A percentile compares a stretch with the other conserved stretches of the same genome.
These are phyloP conservation scores for Paecilomyces fulvus DNA, from an alignment of 2,329 filamentous ascomycete species.

Conservation along the genomic window DNA sequence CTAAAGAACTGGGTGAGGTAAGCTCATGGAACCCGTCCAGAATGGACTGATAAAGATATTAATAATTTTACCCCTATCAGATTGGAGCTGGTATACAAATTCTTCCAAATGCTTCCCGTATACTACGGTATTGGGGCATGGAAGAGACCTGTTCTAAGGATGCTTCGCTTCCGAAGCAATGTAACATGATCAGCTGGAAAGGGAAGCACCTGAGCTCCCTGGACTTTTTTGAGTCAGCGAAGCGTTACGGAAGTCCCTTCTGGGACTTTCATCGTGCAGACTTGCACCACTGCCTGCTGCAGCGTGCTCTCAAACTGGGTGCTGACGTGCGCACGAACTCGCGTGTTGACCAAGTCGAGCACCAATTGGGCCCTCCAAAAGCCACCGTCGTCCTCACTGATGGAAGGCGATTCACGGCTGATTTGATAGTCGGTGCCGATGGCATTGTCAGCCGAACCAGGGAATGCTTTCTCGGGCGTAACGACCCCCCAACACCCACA, in stretches of 20 bases:
- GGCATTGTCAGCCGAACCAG: conserved; percentile 55
- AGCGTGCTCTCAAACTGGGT: conserved; percentile 46
- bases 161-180: conserved; percentile 35
- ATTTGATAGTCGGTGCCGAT: conserved; percentile 56
- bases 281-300: conserved; percentile 47
- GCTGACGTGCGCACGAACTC: conserved; percentile 44
- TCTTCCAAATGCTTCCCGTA: conserved; percentile 24
- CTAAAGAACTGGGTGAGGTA: conserved; percentile 19
- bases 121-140: conserved; percentile 34
- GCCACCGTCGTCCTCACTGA: conserved; percentile 33
- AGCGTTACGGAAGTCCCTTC: conserved; percentile 45
- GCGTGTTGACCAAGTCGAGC: conserved; percentile 41
- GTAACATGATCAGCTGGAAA: conserved; percentile 47
- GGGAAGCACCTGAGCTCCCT: conserved; percentile 41
- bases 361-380: conserved; percentile 25
- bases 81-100: conserved; percentile 61
- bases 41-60: not conserved
- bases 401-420: conserved; percentile 38
- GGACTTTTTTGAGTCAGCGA: conserved; percentile 38
- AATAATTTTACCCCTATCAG: conserved; percentile 20
- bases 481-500: conserved; percentile 47
- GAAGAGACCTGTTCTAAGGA: conserved; percentile 30
- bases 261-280: conserved; percentile 56
- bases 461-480: conserved; percentile 37
- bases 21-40: not conserved